These are phyloP conservation scores for Fraxinus paxiana DNA, from an alignment of 305 asterid species.

Conservation along the genomic window DNA sequence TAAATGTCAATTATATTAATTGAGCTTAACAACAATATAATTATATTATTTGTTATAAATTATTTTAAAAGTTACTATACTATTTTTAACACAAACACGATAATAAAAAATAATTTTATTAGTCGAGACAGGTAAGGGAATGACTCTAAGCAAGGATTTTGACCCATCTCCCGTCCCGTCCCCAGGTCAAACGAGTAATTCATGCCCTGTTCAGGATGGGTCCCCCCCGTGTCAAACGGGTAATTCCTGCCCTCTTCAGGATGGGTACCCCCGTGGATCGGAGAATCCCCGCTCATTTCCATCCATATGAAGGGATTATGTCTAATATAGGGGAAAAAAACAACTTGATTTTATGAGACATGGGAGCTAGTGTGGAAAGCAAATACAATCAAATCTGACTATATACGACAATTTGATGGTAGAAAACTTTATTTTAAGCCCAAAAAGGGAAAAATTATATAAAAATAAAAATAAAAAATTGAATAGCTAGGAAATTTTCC, in stretches of 20 bases:
- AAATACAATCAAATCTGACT: neutral
- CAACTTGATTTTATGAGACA: neutral
- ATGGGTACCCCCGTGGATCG: neutral
- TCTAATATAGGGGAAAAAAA: neutral
- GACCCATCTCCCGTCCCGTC: neutral
- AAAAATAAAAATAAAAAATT: neutral
- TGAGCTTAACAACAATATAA: neutral
- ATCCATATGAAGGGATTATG: neutral
- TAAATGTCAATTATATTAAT: neutral
- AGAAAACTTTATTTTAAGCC: neutral
- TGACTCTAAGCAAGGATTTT: neutral
- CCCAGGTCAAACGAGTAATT: neutral
- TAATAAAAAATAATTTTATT: too few relatives aligned
- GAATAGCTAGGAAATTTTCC: neutral
- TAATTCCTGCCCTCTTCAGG: neutral
- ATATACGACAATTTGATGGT: neutral
- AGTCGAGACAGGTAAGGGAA: neutral
- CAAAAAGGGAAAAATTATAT: neutral
- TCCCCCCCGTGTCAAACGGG: neutral
- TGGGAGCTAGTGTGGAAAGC: neutral
- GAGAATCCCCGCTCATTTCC: neutral
- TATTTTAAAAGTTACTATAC: neutral
- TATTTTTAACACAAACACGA: neutral
- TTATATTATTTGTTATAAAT: neutral
- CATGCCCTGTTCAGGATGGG: neutral